Base-by-base conservation (phyloP, 495 filamentous ascomycete genomes). In the Aspergillus cavernicola region DNA sequence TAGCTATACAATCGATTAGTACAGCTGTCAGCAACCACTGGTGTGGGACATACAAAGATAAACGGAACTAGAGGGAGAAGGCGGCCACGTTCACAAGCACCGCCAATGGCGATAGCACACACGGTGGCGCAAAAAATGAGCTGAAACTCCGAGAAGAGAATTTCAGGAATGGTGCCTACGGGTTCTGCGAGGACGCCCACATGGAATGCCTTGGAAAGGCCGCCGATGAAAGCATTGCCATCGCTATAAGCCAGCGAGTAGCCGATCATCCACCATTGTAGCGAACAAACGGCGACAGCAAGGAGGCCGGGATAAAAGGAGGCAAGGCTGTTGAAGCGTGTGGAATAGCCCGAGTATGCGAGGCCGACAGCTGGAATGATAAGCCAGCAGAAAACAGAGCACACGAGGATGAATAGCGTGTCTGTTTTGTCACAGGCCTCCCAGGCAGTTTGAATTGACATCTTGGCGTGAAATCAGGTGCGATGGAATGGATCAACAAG, bases 121-220 rank as follows among this genome's bases (percentile, higher is more conserved):
- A 79, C 77, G 24, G 71, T 73, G 20, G 74, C 75, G 57, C 71
- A 72, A 64, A 80, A 81, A 31, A 80, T 68, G 49, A 75, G 66
- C 62, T 80, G 78, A 55, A 79, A 80, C 32, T 80, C 60, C 16
- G 72, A 72, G 61, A 79, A 80, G 8, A 79, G 62, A 31, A 80
- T 71, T 44, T 79, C 78, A 2, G 78, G 78, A 15, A 78, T 72
- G 0, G 67, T 62, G 8, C 70, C 71, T 5, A 77, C 59, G 2
- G 73, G 72, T 11, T 74, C 56, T 1, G 65, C 67, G 0, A 77
- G 63, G 11, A 75, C 70, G 15, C 61, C 65, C 6, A 56, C 45
- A 35, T 74, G 72, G 47, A 73, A 73, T 3, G 56, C 57, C 38
- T 74, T 69, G 45, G 62, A 63, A 40, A 76, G 58, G 18, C 61